Conservation (phyloP, 2,329 filamentous ascomycete genomes). For the Huntiella savannae region DNA sequence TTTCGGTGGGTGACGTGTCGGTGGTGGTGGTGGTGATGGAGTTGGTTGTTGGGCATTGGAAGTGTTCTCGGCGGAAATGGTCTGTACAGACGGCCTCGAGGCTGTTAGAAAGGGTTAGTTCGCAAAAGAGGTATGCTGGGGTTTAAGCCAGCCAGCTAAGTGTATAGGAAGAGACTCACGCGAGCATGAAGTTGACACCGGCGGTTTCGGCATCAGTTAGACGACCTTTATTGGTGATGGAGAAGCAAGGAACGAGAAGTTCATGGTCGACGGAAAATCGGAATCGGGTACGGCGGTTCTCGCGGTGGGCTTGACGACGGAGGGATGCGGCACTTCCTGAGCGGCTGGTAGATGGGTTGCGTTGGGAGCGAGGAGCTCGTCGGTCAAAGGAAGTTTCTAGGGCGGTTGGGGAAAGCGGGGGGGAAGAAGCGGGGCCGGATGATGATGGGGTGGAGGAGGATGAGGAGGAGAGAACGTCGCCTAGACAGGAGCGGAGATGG, state of each 20-base stretch:
- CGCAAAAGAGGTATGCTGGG: too few species aligned
- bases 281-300: conserved; percentile 2
- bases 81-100: conserved; percentile 8
- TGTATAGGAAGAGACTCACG: conserved; percentile 2
- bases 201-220: conserved; percentile 6
- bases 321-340: not conserved
- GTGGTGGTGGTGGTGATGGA: not conserved
- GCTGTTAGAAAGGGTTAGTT: conserved; percentile 2
- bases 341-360: conserved; percentile 4
- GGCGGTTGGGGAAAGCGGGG: too few species aligned
- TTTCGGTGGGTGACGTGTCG: not conserved
- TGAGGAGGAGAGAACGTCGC: not conserved
- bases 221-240: conserved; percentile 2
- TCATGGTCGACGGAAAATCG: conserved; percentile 5
- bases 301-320: not conserved
- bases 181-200: conserved; percentile 10
- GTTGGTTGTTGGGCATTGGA: not conserved
- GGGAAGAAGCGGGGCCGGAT: not conserved
- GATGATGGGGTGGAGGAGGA: not conserved
- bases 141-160: too few species aligned
- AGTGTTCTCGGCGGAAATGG: conserved; percentile 8
- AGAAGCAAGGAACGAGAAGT: conserved; percentile 8
- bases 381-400: not conserved
- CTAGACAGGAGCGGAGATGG: conserved; percentile 2
- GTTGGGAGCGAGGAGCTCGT: conserved; percentile 4